Evolutionary conservation across 805 yeast species (phyloP), one percentile per base, ranked within the genome.

Genomic region (Candida xyloterini): DNA sequence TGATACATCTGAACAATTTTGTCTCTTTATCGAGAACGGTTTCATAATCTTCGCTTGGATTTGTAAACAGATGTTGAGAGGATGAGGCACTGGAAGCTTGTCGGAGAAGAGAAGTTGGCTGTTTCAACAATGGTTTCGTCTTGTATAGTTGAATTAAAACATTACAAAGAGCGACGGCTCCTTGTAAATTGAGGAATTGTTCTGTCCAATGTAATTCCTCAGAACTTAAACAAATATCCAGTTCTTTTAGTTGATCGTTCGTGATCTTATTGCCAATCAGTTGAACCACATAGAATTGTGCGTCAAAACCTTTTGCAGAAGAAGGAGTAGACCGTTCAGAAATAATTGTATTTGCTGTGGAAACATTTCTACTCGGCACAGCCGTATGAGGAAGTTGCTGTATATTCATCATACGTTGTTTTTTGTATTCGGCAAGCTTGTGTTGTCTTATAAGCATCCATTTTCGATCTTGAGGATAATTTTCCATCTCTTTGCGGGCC

Each of bases 381-480:
- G 52, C 33, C 30, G 43, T 29, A 13, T 29, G 33, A 18, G 32
- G 34, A 23, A 23, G n/a, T 38, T 24, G 38, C 28, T 43, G 44
- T 16, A 46, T 52, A 22, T 43, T 27, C 31, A 56, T 28, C 28
- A 56, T 22, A 24, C 59, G 50, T 39, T 53, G 54, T 49, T 82
- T 78, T 53, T 82, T 83, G 53, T 70, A 70, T 53, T 89, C 96
- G 6, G 90, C 76, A 32, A 86, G 71, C 16, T 83, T 79, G 59
- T 89, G 96, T 60, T 90, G 97, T 49, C 84, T 79, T 28, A 90
- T 82, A 49, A 90, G 71, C 82, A 86, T 80, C 95, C 96, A 89
- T 63, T 91, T 91, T 53, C 88, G 86, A 34, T 83, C 86, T 0
- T 77, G 66, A 30, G 84, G 76, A 56, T 84, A 89, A 50, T 74